Conservation (phyloP, 2,329 filamentous ascomycete genomes). For the Rutstroemia sp. region DNA sequence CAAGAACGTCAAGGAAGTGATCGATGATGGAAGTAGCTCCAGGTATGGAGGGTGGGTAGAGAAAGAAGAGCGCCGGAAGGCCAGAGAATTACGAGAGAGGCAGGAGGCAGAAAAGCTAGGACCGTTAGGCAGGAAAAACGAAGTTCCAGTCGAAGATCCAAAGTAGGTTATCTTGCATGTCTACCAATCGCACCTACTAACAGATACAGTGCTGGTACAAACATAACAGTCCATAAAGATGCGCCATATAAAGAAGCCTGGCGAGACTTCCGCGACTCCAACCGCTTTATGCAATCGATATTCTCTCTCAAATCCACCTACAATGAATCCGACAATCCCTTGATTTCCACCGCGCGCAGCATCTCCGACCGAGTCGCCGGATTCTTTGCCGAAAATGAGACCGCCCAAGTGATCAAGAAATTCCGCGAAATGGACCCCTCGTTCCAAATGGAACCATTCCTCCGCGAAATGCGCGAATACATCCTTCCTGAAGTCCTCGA, state of each 20-base stretch:
- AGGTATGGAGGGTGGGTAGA: conserved; percentile 95
- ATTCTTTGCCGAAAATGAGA: conserved; percentile 98
- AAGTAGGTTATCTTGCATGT: conserved; percentile 53
- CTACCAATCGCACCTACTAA: conserved; percentile 19
- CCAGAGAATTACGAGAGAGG: conserved; percentile 66
- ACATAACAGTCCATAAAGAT: conserved; percentile 93
- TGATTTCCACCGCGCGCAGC: conserved; percentile 81
- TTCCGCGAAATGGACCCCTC: conserved; percentile 92
- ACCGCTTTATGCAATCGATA: conserved; percentile 78
- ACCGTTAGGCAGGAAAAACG: conserved; percentile 37
- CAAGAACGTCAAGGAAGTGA: conserved; percentile 90
- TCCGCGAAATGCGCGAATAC: conserved; percentile 94
- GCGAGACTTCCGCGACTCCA: conserved; percentile 88
- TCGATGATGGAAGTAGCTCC: conserved; percentile 94
- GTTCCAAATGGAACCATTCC: conserved; percentile 92
- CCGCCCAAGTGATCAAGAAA: conserved; percentile 94
- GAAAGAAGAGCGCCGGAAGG: conserved; percentile 83
- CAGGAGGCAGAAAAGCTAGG: conserved; percentile 40
- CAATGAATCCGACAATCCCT: conserved; percentile 93
- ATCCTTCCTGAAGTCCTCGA: conserved; percentile 96
- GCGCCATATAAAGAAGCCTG: conserved; percentile 98
- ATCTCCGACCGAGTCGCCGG: conserved; percentile 90
- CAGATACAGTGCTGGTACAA: conserved; percentile 73
- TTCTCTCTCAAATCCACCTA: conserved; percentile 83
- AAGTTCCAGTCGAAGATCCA: conserved; percentile 74